Base-by-base conservation (phyloP, 495 filamentous ascomycete species). In the Amniculicola lignicola region DNA sequence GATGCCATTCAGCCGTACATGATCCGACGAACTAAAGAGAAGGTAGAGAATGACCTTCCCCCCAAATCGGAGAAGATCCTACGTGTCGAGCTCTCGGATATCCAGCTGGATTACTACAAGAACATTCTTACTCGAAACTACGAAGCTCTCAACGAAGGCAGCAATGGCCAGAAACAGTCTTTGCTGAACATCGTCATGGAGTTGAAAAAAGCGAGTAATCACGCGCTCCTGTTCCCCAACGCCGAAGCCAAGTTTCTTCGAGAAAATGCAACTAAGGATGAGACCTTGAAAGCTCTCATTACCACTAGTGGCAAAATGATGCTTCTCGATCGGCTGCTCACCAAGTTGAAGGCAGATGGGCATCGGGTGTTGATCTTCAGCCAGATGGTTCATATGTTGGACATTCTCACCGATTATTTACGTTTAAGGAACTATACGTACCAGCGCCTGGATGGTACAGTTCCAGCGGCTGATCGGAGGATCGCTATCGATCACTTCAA, bases 151-250 rank as follows among this genome's bases (percentile, higher is more conserved):
- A 96, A 94, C 64, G 83, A 92, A 61, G 92, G 90, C 18, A 82
- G 83, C 22, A 89, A 80, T 44, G 93, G 90, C 6, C 85, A 88
- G 65, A 96, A 95, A 69, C 90, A 93, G 58, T 95, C 90, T 1
- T 72, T 97, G n/a, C 72, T 97, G 49, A 99, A 99, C 71, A 95
- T 99, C 66, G 95, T 96, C 79, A 99, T 99, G 92, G 94, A 99
- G 68, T 70, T 99, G 63, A 97, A 97, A 76, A 99, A 99, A 70
- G 89, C 90, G 59, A 95, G 90, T 77, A 97, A 97, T 58, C 93
- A 99, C 66, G 90, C 93, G 4, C 95, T 95, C 73, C 94, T 97
- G 86, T 95, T 99, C 61, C 85, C 87, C 2, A 89, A 87, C 51
- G 93, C 89, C 19, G 93, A 97, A 69, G 88, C 92, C 27, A 87